Evolutionary conservation across 345 rosid genomes (phyloP).

Genomic region (Firmiana major): DNA sequence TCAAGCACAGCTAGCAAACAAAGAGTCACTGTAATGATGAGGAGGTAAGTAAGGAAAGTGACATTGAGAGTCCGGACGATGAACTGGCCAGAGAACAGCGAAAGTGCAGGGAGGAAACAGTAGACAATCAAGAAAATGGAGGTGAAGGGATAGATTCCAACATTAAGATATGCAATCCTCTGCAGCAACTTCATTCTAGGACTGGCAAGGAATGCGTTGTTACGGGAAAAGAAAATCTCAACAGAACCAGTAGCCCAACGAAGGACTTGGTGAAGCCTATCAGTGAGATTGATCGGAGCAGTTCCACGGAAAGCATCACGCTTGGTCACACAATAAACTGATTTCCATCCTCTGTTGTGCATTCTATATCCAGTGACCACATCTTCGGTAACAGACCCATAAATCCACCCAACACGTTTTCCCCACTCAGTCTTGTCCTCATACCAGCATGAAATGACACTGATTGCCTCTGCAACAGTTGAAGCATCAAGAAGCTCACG

Average conservation of each 20-base stretch:
- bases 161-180: constrained; percentile 88
- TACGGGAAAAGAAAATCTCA: constrained; percentile 95
- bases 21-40: constrained; percentile 68
- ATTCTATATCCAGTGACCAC: constrained; percentile 97
- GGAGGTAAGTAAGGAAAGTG: constrained; percentile 81
- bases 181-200: constrained; percentile 83
- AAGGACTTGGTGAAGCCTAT: constrained; percentile 95
- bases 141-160: constrained; percentile 95
- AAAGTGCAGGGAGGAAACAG: constrained; percentile 95
- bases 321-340: constrained; percentile 94
- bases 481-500: constrained; percentile 93
- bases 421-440: constrained; percentile 99
- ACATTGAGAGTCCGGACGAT: constrained; percentile 79
- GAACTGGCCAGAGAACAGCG: constrained; percentile 96
- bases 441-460: constrained; percentile 98
- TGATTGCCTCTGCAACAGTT: constrained; percentile 94
- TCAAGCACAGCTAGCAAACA: constrained; percentile 82
- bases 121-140: constrained; percentile 92
- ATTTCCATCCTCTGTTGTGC: constrained; percentile 99
- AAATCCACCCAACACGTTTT: constrained; percentile 93
- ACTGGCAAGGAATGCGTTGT: constrained; percentile 89
- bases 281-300: constrained; percentile 95
- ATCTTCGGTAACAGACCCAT: constrained; percentile 98
- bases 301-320: constrained; percentile 97
- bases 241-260: constrained; percentile 99